phyloP scores from a whole-genome alignment of 2,329 filamentous ascomycete species.

The Cladophialophora psammophila region DNA sequence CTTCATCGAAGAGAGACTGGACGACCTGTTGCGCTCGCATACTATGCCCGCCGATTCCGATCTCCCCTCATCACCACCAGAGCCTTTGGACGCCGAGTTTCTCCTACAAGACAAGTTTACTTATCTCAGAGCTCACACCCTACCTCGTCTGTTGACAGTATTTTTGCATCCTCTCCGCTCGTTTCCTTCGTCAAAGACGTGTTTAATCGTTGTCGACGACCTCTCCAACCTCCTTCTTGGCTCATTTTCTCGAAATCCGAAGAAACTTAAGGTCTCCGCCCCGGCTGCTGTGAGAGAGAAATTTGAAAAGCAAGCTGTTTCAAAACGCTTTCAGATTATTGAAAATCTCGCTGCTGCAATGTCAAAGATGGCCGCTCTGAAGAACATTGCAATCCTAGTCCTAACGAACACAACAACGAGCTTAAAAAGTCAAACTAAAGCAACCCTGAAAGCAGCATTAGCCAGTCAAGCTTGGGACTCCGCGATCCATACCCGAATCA shows the following conservation, averaged over 20 bases:
- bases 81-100: not conserved
- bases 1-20: slow-evolving; percentile 57
- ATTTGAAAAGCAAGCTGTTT: slow-evolving; percentile 56
- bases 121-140: slow-evolving; percentile 66
- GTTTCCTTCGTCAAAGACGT: slow-evolving; percentile 69
- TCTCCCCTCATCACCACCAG: slow-evolving; percentile 20
- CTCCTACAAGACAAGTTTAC: slow-evolving; percentile 61
- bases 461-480: slow-evolving; percentile 81
- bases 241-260: slow-evolving; percentile 70
- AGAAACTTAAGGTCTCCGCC: slow-evolving; percentile 44
- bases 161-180: slow-evolving; percentile 70
- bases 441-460: slow-evolving; percentile 76
- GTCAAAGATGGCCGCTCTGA: slow-evolving; percentile 75
- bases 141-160: slow-evolving; percentile 74
- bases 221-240: slow-evolving; percentile 78
- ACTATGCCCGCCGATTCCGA: slow-evolving; percentile 19
- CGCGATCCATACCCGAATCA: slow-evolving; percentile 74
- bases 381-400: slow-evolving; percentile 75
- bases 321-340: slow-evolving; percentile 61
- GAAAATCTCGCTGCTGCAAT: slow-evolving; percentile 67
- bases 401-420: slow-evolving; percentile 84
- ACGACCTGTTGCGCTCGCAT: slow-evolving; percentile 51
- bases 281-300: slow-evolving; percentile 46
- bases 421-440: slow-evolving; percentile 69
- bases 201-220: slow-evolving; percentile 78